These are phyloP conservation scores for Dendrocalamus sinicus DNA, from an alignment of 176 grass and related monocot genomes.

Conservation along the genomic window DNA sequence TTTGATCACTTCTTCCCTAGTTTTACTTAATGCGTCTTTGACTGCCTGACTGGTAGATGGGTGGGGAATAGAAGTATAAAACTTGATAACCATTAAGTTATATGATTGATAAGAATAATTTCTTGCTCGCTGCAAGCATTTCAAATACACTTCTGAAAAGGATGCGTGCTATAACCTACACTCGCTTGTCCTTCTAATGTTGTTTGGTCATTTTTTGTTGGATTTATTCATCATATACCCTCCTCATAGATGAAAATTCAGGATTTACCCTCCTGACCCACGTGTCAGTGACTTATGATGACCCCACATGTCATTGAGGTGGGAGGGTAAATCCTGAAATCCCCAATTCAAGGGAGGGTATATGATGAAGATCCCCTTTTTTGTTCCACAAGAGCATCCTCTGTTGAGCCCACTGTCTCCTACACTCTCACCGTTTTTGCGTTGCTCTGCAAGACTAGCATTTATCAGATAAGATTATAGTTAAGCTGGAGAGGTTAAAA, in stretches of 20 bases:
- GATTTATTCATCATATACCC: no score
- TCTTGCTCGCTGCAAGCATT: not conserved
- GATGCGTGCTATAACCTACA: not conserved
- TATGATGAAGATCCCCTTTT: no score
- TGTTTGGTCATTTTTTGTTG: not conserved
- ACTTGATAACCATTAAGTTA: not conserved
- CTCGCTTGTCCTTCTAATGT: not conserved
- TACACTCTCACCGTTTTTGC: not conserved
- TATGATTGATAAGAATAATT: not conserved
- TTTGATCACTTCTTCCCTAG: not conserved
- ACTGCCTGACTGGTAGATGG: not conserved
- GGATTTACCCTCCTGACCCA: no score
- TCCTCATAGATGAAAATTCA: no score
- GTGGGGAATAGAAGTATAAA: not conserved
- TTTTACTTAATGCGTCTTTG: not conserved
- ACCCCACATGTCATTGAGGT: no score
- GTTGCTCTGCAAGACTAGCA: not conserved
- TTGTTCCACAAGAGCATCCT: not conserved
- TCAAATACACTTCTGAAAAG: not conserved
- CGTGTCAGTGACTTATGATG: no score
- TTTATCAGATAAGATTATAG: conserved; percentile 4
- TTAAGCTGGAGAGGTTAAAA: not conserved
- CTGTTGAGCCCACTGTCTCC: not conserved
- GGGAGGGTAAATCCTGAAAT: no score
- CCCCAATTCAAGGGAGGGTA: no score